phyloP scores from a whole-genome alignment of 2,329 filamentous ascomycete species.

The Phialophora expanda region DNA sequence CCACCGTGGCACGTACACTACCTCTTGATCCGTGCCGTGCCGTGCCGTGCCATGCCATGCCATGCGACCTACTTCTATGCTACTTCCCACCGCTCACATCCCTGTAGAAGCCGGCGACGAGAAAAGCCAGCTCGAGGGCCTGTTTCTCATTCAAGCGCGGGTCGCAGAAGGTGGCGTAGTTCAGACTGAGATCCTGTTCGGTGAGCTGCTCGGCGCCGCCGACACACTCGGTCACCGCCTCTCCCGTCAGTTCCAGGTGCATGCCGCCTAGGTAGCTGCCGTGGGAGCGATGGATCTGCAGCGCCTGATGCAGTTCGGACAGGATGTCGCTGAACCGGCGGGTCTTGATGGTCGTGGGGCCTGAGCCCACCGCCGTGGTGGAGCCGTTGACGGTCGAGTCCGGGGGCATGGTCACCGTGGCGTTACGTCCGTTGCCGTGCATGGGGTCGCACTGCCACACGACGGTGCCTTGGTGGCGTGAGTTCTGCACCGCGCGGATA shows the following conservation, averaged over 20 bases:
- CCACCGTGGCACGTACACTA: neutral
- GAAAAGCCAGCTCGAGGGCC: conserved; percentile 89
- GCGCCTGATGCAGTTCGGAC: conserved; percentile 79
- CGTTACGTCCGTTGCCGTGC: conserved; percentile 76
- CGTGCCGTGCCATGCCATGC: too few species aligned
- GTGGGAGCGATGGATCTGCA: conserved; percentile 81
- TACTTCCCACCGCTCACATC: conserved; percentile 42
- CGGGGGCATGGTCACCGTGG: conserved; percentile 50
- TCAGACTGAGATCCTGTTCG: conserved; percentile 84
- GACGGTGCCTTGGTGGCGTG: conserved; percentile 66
- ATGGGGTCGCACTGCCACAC: conserved; percentile 99
- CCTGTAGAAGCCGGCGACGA: conserved; percentile 82
- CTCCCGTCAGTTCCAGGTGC: conserved; percentile 92
- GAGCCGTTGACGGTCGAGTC: conserved; percentile 2
- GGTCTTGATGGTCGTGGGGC: conserved; percentile 81
- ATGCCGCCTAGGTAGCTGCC: conserved; percentile 90
- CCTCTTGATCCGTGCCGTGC: neutral
- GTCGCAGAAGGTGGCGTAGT: conserved; percentile 97
- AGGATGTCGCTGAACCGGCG: conserved; percentile 89
- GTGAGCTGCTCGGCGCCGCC: conserved; percentile 85
- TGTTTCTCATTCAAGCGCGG: conserved; percentile 97
- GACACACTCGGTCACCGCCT: conserved; percentile 94
- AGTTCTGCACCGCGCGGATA: conserved; percentile 84
- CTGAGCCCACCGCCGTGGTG: neutral
- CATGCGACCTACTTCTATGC: neutral